These are phyloP conservation scores for Xylaria nigripes DNA, from an alignment of 495 filamentous ascomycete species.

Conservation along the genomic window DNA sequence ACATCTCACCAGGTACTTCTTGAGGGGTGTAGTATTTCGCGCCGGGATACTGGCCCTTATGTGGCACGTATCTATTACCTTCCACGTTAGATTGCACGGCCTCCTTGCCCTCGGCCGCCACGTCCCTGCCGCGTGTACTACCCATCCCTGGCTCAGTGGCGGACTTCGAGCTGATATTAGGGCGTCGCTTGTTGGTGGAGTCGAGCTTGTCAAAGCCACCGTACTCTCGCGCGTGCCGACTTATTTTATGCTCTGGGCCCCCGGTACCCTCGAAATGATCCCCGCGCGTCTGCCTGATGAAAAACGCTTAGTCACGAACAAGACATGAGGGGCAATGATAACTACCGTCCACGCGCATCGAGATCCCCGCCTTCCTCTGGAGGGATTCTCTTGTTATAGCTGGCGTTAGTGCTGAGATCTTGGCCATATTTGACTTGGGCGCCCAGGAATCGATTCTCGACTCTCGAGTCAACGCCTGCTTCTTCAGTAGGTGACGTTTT, in stretches of 20 bases:
- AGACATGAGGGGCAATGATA: background rate
- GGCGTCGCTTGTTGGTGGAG: conserved; percentile 3
- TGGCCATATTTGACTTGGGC: conserved; percentile 24
- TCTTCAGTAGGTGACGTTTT: conserved; percentile 21
- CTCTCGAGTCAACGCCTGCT: conserved; percentile 25
- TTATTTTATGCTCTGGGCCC: conserved; percentile 28
- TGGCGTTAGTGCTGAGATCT: conserved; percentile 26
- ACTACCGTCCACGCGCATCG: conserved; percentile 31
- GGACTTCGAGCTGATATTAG: conserved; percentile 5
- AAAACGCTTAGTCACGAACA: background rate
- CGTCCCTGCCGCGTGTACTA: background rate
- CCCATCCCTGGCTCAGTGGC: background rate
- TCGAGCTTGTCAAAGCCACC: conserved; percentile 17
- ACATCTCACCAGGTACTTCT: conserved; percentile 22
- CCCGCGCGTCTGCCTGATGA: conserved; percentile 22
- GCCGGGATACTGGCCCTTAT: conserved; percentile 19
- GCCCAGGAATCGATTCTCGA: conserved; percentile 28
- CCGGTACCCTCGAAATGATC: conserved; percentile 27
- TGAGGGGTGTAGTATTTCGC: conserved; percentile 19
- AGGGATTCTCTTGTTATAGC: conserved; percentile 32
- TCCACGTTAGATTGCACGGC: conserved; percentile 16
- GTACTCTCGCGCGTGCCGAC: conserved; percentile 22
- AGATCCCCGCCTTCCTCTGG: conserved; percentile 31
- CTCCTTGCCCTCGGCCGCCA: conserved; percentile 16
- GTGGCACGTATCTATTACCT: conserved; percentile 8